phyloP scores from a whole-genome alignment of 495 filamentous ascomycete genomes.

The Neurospora sublineolata region DNA sequence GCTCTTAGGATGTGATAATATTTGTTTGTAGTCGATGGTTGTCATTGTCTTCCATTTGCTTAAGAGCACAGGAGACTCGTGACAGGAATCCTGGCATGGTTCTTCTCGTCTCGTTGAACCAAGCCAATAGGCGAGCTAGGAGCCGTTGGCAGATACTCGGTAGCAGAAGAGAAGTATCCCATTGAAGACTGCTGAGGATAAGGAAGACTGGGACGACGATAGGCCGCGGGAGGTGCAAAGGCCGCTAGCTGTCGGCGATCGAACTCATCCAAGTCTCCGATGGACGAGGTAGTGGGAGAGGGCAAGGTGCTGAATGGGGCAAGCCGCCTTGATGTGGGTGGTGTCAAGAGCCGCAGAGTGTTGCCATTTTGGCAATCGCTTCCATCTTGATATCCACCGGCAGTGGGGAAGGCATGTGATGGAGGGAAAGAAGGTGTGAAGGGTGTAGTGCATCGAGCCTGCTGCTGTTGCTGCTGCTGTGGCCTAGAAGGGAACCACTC shows the following conservation, averaged over 20 bases:
- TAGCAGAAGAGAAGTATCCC: constrained; percentile 7
- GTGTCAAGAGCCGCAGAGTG: not conserved
- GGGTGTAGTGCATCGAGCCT: not conserved
- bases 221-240: not conserved
- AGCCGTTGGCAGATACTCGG: constrained; percentile 19
- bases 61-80: not conserved
- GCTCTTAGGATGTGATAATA: not conserved
- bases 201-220: not conserved
- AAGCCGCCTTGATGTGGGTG: not conserved
- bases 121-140: constrained; percentile 19
- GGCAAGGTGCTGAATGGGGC: not conserved
- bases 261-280: not conserved
- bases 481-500: not conserved
- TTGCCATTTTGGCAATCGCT: not conserved
- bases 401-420: not conserved
- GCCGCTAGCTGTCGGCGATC: not conserved
- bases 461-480: not conserved
- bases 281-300: not conserved
- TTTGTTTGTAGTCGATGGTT: not conserved
- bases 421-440: not conserved
- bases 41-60: not conserved
- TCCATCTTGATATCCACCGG: not conserved
- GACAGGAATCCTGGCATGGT: not conserved
- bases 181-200: not conserved
- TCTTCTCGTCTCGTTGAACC: not conserved